Evolutionary conservation across 768 basidiomycete genomes (phyloP), one percentile per base, ranked within the genome.

Genomic region (Suillus brevipes): DNA sequence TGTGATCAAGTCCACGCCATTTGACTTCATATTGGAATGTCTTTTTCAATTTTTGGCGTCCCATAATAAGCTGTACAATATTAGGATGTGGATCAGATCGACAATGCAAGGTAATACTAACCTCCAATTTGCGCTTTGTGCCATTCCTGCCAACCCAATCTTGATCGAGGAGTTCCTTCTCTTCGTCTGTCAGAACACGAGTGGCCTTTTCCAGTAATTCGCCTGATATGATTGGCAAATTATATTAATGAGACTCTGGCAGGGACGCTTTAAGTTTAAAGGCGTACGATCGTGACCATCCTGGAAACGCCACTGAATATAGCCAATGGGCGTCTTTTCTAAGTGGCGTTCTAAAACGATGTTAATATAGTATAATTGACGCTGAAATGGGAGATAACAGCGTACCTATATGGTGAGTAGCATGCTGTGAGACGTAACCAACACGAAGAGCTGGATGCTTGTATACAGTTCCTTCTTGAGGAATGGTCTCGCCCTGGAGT

Each of bases 221-320:
- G 69, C 91, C 91, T 93, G 64, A 66, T 65, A 57, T 66, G 64
- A 34, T 66, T 69, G 52, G 59, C 65, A 64, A 66, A 49, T 63
- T 56, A 62, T 45, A 64, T 63, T 50, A 59, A 47, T 66, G 58
- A 20, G 23, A 62, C 49, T 40, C 28, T 68, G 66, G 20, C 53
- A 40, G 67, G 60, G 63, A 50, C 69, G 20, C 63, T 31, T 45
- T 56, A 55, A 18, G 52, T 53, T 53, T 74, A 47, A 66, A 64
- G 65, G 82, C 88, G 69, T 75, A 92, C 95, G 91, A 83, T 99
- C 96, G 78, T 97, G 92, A 58, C 96, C 97, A 77, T 97, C 96
- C 75, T 98, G 96, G 87, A 95, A 99, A 71, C 96, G 91, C 96
- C 96, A 99, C 80, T 97, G 95, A 71, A 98, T 97, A 74, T 99